Conservation (phyloP, 305 asterid genomes). For the Petunia hybrid region DNA sequence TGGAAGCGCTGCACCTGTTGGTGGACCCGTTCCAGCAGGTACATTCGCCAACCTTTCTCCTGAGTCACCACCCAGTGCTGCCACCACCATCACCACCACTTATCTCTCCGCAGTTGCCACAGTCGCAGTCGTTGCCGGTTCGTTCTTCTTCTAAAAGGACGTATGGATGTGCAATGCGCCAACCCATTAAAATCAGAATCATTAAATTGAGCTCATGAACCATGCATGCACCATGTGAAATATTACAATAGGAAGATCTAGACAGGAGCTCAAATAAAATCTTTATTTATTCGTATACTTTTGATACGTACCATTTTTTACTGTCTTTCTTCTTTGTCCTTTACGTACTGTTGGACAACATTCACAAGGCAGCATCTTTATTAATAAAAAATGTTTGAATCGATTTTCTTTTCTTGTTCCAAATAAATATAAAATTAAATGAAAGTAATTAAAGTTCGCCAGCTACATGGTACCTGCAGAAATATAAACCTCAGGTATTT, state of each 20-base stretch:
- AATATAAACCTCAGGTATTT: too few relatives aligned
- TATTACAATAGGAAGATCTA: too few relatives aligned
- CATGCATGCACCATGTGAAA: too few relatives aligned
- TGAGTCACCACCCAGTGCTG: neutral
- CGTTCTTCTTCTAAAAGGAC: neutral
- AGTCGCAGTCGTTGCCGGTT: neutral
- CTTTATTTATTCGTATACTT: neutral
- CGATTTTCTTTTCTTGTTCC: neutral
- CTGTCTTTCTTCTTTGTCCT: neutral
- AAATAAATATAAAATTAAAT: neutral
- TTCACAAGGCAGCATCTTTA: neutral
- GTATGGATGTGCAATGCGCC: neutral
- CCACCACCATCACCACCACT: neutral
- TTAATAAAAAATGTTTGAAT: neutral
- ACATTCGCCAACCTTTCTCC: constrained; percentile 11
- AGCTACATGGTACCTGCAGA: too few relatives aligned
- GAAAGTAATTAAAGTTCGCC: too few relatives aligned
- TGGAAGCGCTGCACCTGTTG: constrained; percentile 16
- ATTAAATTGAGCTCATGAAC: neutral
- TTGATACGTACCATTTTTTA: neutral
- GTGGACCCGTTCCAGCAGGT: constrained; percentile 14
- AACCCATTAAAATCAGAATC: neutral
- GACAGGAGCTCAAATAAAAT: neutral
- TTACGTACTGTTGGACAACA: neutral
- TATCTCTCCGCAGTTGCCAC: neutral